phyloP scores from a whole-genome alignment of 2,329 filamentous ascomycete genomes.

The Colletotrichum higginsianum region DNA sequence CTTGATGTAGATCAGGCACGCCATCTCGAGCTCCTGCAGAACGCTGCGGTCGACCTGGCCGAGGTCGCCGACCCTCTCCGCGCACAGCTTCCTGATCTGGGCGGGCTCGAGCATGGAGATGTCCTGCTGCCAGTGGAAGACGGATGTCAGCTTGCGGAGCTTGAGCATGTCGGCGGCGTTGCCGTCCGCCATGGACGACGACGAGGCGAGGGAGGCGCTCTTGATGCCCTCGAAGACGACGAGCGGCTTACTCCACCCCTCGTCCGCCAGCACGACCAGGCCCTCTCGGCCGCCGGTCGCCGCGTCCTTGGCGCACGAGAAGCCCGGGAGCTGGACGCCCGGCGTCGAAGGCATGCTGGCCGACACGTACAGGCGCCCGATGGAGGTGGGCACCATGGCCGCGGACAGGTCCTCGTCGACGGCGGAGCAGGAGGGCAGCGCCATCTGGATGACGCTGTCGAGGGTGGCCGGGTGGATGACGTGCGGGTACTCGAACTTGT shows the following conservation, averaged over 20 bases:
- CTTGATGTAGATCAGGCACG: slow-evolving; percentile 29
- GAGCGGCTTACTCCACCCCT: no score
- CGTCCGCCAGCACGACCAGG: no score
- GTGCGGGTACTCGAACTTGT: slow-evolving; percentile 66
- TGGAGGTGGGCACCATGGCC: no score
- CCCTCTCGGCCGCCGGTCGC: no score
- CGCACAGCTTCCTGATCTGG: slow-evolving; percentile 28
- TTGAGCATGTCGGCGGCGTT: slow-evolving; percentile 3
- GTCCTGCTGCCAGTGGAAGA: slow-evolving; percentile 23
- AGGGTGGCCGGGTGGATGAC: slow-evolving; percentile 71
- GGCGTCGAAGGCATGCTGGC: no score
- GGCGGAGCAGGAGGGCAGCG: background rate
- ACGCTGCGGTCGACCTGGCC: slow-evolving; percentile 33
- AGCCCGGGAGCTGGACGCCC: background rate
- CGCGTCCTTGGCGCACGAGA: no score
- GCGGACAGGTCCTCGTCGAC: no score
- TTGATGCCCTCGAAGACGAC: slow-evolving; percentile 10
- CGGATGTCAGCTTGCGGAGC: no score
- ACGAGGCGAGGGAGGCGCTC: slow-evolving; percentile 28
- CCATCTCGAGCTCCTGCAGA: slow-evolving; percentile 35
- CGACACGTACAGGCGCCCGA: no score
- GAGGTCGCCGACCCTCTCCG: slow-evolving; percentile 29
- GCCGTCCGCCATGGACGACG: slow-evolving; percentile 17
- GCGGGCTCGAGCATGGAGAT: slow-evolving; percentile 28
- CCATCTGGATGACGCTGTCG: slow-evolving; percentile 66